Evolutionary conservation across 2,329 filamentous ascomycete species (phyloP).

Genomic region (Aspergillus thermomutatus): DNA sequence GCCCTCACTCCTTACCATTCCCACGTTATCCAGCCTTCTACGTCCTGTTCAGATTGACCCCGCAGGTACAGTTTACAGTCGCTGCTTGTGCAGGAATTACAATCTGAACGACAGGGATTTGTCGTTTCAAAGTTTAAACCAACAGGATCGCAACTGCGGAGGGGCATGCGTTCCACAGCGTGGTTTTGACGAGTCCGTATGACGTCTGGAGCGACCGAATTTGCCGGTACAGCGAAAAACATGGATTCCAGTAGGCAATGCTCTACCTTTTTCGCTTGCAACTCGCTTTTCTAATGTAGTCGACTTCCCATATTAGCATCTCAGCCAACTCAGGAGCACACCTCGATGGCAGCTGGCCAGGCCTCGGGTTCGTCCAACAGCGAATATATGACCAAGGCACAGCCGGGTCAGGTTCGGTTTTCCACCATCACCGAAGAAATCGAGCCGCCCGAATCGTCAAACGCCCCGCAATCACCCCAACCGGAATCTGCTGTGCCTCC

Average conservation of each 20-base stretch:
- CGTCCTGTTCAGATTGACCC: not conserved
- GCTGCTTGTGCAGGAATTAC: not conserved
- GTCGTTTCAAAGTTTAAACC: not conserved
- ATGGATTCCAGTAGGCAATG: slow-evolving; percentile 31
- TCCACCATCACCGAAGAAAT: slow-evolving; percentile 70
- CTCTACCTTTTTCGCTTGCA: slow-evolving; percentile 5
- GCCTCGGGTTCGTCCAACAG: slow-evolving; percentile 21
- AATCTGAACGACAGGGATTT: not conserved
- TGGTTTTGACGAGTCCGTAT: slow-evolving; percentile 26
- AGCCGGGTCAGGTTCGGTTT: slow-evolving; percentile 60
- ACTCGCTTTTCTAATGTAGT: slow-evolving; percentile 5
- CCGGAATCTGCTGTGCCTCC: slow-evolving; percentile 21
- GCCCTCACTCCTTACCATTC: slow-evolving; percentile 6
- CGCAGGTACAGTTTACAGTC: not conserved
- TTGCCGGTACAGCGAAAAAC: slow-evolving; percentile 20
- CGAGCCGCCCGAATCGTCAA: slow-evolving; percentile 43
- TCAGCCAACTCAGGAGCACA: slow-evolving; percentile 16
- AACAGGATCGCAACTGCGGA: slow-evolving; percentile 13
- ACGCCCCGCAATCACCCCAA: slow-evolving; percentile 16
- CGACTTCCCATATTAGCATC: slow-evolving; percentile 11
- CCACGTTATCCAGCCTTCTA: not conserved
- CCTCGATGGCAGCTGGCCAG: slow-evolving; percentile 21
- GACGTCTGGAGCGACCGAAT: slow-evolving; percentile 35
- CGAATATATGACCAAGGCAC: slow-evolving; percentile 28
- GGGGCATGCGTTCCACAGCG: slow-evolving; percentile 34